Conservation (phyloP, 2,329 filamentous ascomycete genomes). For the Lachnellula willkommii region DNA sequence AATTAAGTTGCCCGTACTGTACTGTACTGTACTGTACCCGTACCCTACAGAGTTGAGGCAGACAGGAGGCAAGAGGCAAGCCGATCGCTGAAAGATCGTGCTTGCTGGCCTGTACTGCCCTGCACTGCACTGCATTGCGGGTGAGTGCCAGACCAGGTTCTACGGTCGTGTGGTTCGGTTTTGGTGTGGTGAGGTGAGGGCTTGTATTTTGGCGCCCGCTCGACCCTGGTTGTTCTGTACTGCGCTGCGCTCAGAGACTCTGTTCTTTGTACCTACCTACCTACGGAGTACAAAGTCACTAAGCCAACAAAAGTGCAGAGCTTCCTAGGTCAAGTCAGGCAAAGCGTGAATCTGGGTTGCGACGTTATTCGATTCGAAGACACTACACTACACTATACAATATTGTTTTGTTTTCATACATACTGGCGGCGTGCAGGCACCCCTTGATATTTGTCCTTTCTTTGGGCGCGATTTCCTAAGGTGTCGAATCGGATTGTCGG, state of each 20-base stretch:
- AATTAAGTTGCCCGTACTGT: constrained; percentile 4
- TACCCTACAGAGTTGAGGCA: background rate
- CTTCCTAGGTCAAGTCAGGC: background rate
- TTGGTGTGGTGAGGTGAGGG: too few species aligned
- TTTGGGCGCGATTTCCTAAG: background rate
- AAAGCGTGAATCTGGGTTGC: background rate
- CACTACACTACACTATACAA: background rate
- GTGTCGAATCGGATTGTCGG: background rate
- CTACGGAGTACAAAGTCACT: too few species aligned
- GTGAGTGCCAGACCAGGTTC: background rate
- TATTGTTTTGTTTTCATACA: background rate
- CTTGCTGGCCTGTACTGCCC: background rate
- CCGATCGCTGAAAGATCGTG: background rate
- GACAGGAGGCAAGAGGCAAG: background rate
- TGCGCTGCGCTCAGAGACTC: background rate
- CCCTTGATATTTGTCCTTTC: background rate
- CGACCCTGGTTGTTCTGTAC: background rate
- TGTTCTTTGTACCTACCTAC: background rate
- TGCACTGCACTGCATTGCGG: background rate
- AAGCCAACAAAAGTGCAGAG: too few species aligned
- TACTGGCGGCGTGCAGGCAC: background rate
- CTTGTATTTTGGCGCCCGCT: background rate
- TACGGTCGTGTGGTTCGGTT: background rate
- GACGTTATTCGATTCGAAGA: background rate
- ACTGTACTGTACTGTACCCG: background rate